These are phyloP conservation scores for Lepidium africanum DNA, from an alignment of 345 rosid genomes.

Conservation along the genomic window DNA sequence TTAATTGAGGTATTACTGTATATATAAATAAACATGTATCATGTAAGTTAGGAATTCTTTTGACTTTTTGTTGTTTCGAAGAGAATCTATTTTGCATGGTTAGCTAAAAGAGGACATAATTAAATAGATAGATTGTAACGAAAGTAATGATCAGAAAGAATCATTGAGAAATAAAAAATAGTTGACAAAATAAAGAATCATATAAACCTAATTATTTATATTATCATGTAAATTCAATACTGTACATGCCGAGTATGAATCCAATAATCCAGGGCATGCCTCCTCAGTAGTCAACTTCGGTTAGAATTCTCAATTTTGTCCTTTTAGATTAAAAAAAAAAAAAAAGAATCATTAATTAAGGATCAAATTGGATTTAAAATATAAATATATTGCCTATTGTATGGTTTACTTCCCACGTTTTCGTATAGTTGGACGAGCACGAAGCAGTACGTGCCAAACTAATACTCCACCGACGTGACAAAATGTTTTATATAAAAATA, in stretches of 20 bases:
- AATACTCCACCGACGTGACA: slow-evolving; percentile 8
- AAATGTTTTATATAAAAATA: not conserved
- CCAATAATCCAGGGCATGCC: too few relatives aligned
- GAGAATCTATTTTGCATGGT: not conserved
- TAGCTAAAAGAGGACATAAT: not conserved
- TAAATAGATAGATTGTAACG: not conserved
- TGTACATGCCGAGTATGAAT: slow-evolving; percentile 7
- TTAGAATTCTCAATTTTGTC: too few relatives aligned
- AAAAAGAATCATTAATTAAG: not conserved
- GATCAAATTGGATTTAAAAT: not conserved
- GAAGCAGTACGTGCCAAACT: slow-evolving; percentile 23
- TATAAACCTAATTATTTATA: not conserved
- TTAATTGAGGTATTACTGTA: too few relatives aligned
- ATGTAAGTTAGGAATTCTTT: not conserved
- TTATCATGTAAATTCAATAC: slow-evolving; percentile 2
- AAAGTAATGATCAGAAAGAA: too few relatives aligned
- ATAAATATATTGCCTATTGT: not conserved
- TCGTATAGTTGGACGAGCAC: slow-evolving; percentile 19
- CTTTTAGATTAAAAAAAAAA: too few relatives aligned
- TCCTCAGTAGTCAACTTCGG: slow-evolving; percentile 3
- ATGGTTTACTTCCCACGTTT: slow-evolving; percentile 6
- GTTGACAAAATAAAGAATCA: not conserved
- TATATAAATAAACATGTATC: too few relatives aligned
- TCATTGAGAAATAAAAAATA: too few relatives aligned
- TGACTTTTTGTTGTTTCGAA: not conserved